Conservation (phyloP, 2,329 filamentous ascomycete species). For the Penicillium sp. region DNA sequence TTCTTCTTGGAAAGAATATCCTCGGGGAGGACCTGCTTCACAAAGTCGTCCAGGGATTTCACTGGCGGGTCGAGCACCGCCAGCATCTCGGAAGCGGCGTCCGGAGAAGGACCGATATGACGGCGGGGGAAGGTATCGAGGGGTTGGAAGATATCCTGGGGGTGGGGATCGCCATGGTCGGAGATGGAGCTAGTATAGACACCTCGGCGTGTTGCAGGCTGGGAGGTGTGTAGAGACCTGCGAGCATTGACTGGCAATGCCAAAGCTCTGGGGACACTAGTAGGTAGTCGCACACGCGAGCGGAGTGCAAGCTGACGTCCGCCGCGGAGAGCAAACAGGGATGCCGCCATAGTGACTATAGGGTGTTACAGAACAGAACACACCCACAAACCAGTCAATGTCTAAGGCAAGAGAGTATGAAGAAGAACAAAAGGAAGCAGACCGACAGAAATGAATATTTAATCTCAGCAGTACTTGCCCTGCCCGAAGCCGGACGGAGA, state of each 20-base stretch:
- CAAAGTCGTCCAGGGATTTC: constrained; percentile 75
- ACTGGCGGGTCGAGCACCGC: constrained; percentile 73
- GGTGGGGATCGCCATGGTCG: constrained; percentile 65
- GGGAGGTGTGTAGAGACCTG: constrained; percentile 31
- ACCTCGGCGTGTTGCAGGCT: constrained; percentile 29
- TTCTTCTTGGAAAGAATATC: constrained; percentile 72
- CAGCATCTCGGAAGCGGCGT: constrained; percentile 75
- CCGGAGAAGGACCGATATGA: constrained; percentile 80
- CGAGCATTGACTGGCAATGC: constrained; percentile 32
- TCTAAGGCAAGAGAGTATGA: background rate
- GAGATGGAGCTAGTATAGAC: constrained; percentile 92
- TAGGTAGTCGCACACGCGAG: constrained; percentile 27
- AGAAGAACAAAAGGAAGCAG: constrained; percentile 3
- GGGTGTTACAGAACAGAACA: constrained; percentile 15
- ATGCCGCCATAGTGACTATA: constrained; percentile 33
- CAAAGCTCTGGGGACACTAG: constrained; percentile 18
- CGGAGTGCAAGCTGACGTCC: constrained; percentile 38
- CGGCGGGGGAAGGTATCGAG: constrained; percentile 70
- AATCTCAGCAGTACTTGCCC: constrained; percentile 1
- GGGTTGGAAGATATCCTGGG: constrained; percentile 46
- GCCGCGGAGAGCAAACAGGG: constrained; percentile 37
- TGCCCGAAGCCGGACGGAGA: constrained; percentile 9
- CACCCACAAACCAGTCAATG: constrained; percentile 5
- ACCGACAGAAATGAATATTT: constrained; percentile 8
- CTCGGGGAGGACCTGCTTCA: constrained; percentile 77